phyloP scores from a whole-genome alignment of 352 stramenopile species.

The Phytophthora crassamura region DNA sequence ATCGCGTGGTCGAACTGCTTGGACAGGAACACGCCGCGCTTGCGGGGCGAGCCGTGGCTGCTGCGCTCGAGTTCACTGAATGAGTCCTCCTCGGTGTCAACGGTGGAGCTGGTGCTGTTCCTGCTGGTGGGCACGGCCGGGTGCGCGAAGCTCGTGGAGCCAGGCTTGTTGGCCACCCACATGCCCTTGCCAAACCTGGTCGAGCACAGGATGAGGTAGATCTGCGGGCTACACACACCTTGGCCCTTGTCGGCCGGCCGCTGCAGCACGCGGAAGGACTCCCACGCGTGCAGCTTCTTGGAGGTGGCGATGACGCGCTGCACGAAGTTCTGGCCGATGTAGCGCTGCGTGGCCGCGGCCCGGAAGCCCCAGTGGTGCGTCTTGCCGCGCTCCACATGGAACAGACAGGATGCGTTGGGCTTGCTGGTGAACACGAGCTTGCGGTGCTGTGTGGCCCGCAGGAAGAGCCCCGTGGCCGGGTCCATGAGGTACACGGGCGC shows the following conservation, averaged over 20 bases:
- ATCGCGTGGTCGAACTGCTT: slow-evolving; percentile 79
- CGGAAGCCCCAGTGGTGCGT: slow-evolving; percentile 87
- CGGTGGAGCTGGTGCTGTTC: slow-evolving; percentile 22
- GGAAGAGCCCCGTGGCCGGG: slow-evolving; percentile 51
- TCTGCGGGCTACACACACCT: slow-evolving; percentile 26
- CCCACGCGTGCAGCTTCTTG: slow-evolving; percentile 78
- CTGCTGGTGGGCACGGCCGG: slow-evolving; percentile 23
- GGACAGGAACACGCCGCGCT: slow-evolving; percentile 59
- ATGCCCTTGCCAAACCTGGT: slow-evolving; percentile 84
- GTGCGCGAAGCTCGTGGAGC: slow-evolving; percentile 23
- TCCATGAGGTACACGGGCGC: slow-evolving; percentile 80
- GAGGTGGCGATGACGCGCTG: slow-evolving; percentile 59
- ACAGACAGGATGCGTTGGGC: slow-evolving; percentile 74
- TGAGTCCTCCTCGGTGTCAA: slow-evolving; percentile 24
- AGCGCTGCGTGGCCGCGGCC: slow-evolving; percentile 63
- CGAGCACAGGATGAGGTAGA: slow-evolving; percentile 82
- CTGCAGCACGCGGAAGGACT: slow-evolving; percentile 76
- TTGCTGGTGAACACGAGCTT: slow-evolving; percentile 71
- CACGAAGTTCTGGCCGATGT: slow-evolving; percentile 81
- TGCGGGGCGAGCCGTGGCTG: slow-evolving; percentile 3
- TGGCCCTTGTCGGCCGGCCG: slow-evolving; percentile 30
- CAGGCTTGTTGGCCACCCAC: slow-evolving; percentile 67
- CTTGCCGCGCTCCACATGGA: slow-evolving; percentile 74
- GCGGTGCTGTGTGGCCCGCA: slow-evolving; percentile 65
- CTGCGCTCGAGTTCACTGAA: slow-evolving; percentile 25